A percentile compares a stretch with the other conserved stretches of the same genome.
These are phyloP conservation scores for Amborella trichopoda DNA, from an alignment of 164 flowering plant genomes.

Conservation along the genomic window DNA sequence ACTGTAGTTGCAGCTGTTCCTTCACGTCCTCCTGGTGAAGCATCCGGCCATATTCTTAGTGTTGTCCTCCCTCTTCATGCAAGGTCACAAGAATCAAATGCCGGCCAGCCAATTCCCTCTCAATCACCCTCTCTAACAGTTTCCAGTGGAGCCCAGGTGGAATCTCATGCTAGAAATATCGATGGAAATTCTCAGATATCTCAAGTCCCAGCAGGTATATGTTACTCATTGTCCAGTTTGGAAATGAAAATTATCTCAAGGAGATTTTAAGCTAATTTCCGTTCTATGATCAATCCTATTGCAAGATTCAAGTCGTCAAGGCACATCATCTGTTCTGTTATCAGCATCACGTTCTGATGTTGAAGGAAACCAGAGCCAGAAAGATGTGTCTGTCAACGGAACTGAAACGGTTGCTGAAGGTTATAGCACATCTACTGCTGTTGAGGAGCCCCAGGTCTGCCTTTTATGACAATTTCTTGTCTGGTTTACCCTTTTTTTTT, in stretches of 20 bases:
- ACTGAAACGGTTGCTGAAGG: too few species aligned
- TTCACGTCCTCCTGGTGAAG: slow-evolving; percentile 12
- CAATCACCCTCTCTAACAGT: slow-evolving; percentile 15
- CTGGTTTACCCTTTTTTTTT: too few species aligned
- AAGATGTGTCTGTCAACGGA: slow-evolving; percentile 3
- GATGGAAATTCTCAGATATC: slow-evolving; percentile 14
- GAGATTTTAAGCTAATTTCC: too few species aligned
- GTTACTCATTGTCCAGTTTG: too few species aligned
- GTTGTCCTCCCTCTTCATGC: slow-evolving; percentile 10
- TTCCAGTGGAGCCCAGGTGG: slow-evolving; percentile 26
- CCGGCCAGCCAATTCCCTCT: slow-evolving; percentile 5
- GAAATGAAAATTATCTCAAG: too few species aligned
- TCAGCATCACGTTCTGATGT: slow-evolving; percentile 8
- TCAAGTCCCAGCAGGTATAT: slow-evolving; percentile 33
- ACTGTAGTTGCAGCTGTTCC: slow-evolving; percentile 20
- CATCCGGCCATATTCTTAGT: slow-evolving; percentile 11
- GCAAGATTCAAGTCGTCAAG: slow-evolving; percentile 18
- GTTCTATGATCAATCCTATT: slow-evolving; percentile 18
- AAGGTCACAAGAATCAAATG: slow-evolving; percentile 14
- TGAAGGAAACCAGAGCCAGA: slow-evolving; percentile 10
- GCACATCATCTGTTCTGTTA: slow-evolving; percentile 14
- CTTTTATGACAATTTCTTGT: too few species aligned
- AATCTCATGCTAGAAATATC: slow-evolving; percentile 28
- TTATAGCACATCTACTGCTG: too few species aligned
- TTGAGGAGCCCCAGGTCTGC: too few species aligned